phyloP scores from a whole-genome alignment of 192 early-diverging fungal genomes.

The Coemansia sp. region DNA sequence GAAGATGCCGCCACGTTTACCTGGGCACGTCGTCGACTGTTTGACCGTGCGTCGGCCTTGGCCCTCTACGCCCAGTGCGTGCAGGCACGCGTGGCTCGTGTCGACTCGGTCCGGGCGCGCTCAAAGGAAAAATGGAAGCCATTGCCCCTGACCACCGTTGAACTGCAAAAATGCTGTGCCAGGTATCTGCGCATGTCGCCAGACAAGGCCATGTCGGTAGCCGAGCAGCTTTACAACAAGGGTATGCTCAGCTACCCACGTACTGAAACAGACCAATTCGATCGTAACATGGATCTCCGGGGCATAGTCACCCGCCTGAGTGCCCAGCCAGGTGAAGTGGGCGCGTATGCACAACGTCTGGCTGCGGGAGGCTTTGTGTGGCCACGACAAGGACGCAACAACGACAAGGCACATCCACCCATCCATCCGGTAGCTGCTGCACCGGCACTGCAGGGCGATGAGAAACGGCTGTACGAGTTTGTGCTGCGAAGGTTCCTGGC shows the following conservation, averaged over 20 bases:
- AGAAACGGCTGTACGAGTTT: conserved; percentile 79
- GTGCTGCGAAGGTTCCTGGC: conserved; percentile 85
- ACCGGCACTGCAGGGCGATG: conserved; percentile 59
- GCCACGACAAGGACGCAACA: conserved; percentile 79
- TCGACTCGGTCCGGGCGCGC: conserved; percentile 58
- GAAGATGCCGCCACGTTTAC: conserved; percentile 57
- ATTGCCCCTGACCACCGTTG: conserved; percentile 89
- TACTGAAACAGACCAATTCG: conserved; percentile 94
- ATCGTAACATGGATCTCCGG: conserved; percentile 65
- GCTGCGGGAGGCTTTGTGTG: conserved; percentile 61
- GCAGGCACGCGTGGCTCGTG: conserved; percentile 52
- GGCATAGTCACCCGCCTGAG: conserved; percentile 63
- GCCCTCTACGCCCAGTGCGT: conserved; percentile 76
- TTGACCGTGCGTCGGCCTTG: conserved; percentile 68
- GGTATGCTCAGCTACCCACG: conserved; percentile 95
- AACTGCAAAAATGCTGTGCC: conserved; percentile 83
- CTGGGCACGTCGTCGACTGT: conserved; percentile 73
- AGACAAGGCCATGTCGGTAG: conserved; percentile 76
- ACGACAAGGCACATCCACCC: conserved; percentile 97
- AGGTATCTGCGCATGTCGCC: conserved; percentile 68
- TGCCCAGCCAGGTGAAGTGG: conserved; percentile 17
- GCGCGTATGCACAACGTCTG: conserved; percentile 54
- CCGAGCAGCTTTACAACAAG: conserved; percentile 82
- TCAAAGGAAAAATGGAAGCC: conserved; percentile 86
- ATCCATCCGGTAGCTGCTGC: conserved; percentile 81